Base-by-base conservation (phyloP, 225 moss, liverwort and hornwort genomes). In the Bryoerythrophyllum caledonicum region DNA sequence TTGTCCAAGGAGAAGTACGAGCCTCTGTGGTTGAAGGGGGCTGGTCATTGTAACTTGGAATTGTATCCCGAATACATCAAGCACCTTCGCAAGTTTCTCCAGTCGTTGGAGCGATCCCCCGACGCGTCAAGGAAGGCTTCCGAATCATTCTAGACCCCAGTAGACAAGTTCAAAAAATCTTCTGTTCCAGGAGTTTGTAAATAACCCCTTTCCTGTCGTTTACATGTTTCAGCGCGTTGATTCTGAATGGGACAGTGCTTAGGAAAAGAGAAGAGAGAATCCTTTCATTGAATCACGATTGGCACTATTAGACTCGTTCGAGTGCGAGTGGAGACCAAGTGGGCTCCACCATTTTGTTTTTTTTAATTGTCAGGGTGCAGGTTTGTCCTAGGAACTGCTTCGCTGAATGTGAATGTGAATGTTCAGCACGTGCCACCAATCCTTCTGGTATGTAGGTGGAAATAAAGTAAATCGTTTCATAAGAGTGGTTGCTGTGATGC, bases 21-120 rank as follows among this genome's bases (percentile, higher is more conserved):
- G 58, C 99, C 99, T 43, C 77, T 99, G 10, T 99, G 99, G 99
- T 85, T 99, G 80, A 93, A 99, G 71, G 99, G 95, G 54, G 99
- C 93, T 71, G 99, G 99, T 57, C 99, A 99, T 74, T 99, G 99
- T 84, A 99, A 99, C 85, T 80, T 99, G 90, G 99, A 99, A 88
- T 85, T 95, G 24, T 95, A 99, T 76, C 99, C 99, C 43, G 95
- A 99, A 75, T 99, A 99, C 62, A 95, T 99, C 73, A 91, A 90
- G 71, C 99, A 99, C 68, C 95, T 99, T 72, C 91, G 93, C 82
- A 95, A 95, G 88, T 99, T 91, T 68, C 79, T 90, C n/a, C 73
- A 79, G 72, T 81, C 80, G 51, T 85, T 90, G 83, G 87, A 86
- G 79, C 61, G 76, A 74, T 78, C 75, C 52, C 72, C 79, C 65